Base-by-base conservation (phyloP, 139 green algal species). In the Chlorella sp. region DNA sequence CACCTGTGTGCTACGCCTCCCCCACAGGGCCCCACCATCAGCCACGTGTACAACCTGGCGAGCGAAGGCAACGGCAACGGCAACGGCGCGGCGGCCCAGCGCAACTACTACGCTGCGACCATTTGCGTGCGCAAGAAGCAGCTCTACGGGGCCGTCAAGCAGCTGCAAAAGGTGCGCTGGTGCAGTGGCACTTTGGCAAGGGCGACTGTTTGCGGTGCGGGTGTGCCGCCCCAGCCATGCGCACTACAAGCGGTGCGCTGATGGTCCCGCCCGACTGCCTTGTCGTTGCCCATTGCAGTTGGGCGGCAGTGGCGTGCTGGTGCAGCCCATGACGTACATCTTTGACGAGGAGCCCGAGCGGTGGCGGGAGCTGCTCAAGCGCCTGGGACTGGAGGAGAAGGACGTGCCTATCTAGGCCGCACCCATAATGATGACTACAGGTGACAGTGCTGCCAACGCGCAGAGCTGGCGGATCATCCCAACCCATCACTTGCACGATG, bases 311-410 rank as follows among this genome's bases (percentile, higher is more conserved):
- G 95, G 93, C 6, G 94, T 99, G 72, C 86, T 99, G 35, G 94
- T 98, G 34, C 89, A 91, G 74, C 94, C 94, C 5, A 95, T 99
- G 83, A 98, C 91, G 6, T 99, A 98, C 90, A 98, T 99, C 62
- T 99, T 99, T 77, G 93, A 99, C 75, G 95, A 97, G 80, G 94
- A 98, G 85, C 92, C 94, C 14, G 69, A 74, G 17, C 79, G 94
- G 30, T 98, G 94, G 94, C 79, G 72, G 17, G 42, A 77, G 0
- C 80, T 98, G 73, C 82, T 97, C 27, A 69, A 89, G 0, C 79
- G 81, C 2, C 82, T 97, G 63, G 89, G 85, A 33, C 63, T 85
- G 17, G 64, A 79, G 2, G 78, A 78, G 24, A 60, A 67, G 29
- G 42, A 67, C 2, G 69, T 63, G 61, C 42, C n/a, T n/a, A n/a